These are phyloP conservation scores for Cotoneaster glaucophyllus DNA, from an alignment of 306 rosid species.

Conservation along the genomic window DNA sequence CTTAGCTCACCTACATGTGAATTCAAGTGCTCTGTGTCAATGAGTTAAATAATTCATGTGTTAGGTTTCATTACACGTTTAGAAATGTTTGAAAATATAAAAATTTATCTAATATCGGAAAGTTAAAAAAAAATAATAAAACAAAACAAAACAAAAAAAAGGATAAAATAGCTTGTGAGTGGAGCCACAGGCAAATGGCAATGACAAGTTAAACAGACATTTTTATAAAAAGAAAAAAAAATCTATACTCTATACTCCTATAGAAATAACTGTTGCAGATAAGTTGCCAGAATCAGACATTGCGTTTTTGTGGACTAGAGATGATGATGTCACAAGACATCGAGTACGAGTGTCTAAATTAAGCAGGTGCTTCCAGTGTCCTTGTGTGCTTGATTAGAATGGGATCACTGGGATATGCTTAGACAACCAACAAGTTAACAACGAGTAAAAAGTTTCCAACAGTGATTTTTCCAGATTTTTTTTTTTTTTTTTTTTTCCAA, in stretches of 20 bases:
- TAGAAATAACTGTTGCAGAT: background rate
- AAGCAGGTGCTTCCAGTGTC: background rate
- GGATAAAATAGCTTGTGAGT: too few relatives aligned
- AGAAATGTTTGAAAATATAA: too few relatives aligned
- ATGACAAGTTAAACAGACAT: background rate
- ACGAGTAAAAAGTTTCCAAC: background rate
- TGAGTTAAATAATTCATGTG: too few relatives aligned
- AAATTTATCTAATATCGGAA: background rate
- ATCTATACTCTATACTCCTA: background rate
- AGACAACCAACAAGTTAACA: background rate
- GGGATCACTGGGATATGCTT: background rate
- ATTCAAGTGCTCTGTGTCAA: too few relatives aligned
- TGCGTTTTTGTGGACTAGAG: background rate
- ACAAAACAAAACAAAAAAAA: too few relatives aligned
- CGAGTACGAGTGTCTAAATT: background rate
- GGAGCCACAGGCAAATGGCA: background rate
- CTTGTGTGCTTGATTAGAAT: background rate
- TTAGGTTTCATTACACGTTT: too few relatives aligned
- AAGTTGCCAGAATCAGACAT: background rate
- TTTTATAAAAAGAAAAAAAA: background rate
- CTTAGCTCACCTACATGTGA: too few relatives aligned
- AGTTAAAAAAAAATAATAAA: too few relatives aligned
- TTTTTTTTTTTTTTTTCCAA: too few relatives aligned
- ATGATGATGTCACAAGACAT: background rate
- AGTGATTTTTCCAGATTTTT: background rate